Evolutionary conservation across 805 yeast genomes (phyloP), one percentile per base, ranked within the genome.

Genomic region (Maudiozyma barnettii): DNA sequence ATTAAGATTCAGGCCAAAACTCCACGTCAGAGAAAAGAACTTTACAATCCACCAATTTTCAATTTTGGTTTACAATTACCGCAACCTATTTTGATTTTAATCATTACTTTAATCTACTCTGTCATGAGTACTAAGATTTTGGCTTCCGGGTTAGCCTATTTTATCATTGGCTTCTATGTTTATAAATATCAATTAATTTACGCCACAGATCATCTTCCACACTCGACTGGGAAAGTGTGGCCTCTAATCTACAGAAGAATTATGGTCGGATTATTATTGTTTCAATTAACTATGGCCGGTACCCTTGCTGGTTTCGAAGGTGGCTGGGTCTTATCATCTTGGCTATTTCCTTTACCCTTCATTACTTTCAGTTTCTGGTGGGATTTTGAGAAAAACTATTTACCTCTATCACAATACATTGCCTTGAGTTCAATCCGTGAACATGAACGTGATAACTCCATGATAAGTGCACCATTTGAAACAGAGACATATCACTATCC

Each of bases 161-260:
- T 91, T 61, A 65, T 85, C 14, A 68, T 88, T 47, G 97, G 98
- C 0, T 91, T 80, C 64, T 82, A 81, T 61, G 95, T 90, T 8
- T 88, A 81, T 74, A 91, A 91, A 66, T 91, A 90, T 63, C 96
- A 89, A 65, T 71, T 91, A 50, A 70, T 93, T 53, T 91, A 87
- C 63, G 84, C 96, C 0, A 83, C 93, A 70, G 89, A 88, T 30
- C 98, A 93, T 64, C 90, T 95, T 9, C 96, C 95, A 36, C 98
- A 93, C 66, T 89, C 96, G 0, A 93, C 96, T 0, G 99, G 98
- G 1, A 85, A 84, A 60, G 95, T 91, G 1, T 91, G 97, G 98
- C 95, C 96, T 0, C 70, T 89, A 43, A 81, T 91, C 2, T 84
- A 85, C 59, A 74, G 95, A 56, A 74, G 99, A 54, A 79, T 90